These are phyloP conservation scores for Chaetomium fimeti DNA, from an alignment of 495 filamentous ascomycete genomes.

Conservation along the genomic window DNA sequence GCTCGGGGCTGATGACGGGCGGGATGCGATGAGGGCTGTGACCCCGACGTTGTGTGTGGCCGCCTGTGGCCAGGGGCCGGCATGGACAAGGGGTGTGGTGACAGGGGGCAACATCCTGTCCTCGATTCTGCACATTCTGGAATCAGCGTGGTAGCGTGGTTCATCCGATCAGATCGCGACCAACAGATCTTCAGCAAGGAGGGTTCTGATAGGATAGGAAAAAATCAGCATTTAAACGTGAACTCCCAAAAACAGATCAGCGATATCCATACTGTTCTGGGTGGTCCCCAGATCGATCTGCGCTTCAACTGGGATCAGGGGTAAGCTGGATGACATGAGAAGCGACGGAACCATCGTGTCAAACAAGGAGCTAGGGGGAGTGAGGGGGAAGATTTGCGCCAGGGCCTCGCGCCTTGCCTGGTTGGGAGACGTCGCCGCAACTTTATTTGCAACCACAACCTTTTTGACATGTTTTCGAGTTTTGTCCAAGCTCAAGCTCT, in stretches of 20 bases:
- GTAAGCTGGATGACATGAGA: not conserved
- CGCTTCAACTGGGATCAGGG: not conserved
- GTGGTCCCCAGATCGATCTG: conserved; percentile 13
- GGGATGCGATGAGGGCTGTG: not conserved
- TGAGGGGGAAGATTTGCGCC: not conserved
- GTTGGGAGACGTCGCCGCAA: not conserved
- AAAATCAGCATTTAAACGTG: conserved; percentile 13
- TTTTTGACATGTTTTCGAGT: not conserved
- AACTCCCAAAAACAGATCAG: not conserved
- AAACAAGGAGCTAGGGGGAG: conserved; percentile 6
- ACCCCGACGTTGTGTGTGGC: too few relatives aligned
- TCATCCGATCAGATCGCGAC: not conserved
- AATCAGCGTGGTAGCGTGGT: not conserved
- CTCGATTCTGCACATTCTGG: not conserved
- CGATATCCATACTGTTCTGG: not conserved
- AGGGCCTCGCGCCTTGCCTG: not conserved
- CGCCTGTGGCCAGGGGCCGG: not conserved
- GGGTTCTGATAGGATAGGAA: not conserved
- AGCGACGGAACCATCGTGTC: not conserved
- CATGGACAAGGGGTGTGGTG: not conserved
- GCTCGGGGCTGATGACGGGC: not conserved
- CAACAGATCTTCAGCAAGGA: conserved; percentile 4
- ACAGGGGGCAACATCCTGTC: not conserved
- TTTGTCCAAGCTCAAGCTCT: not conserved
- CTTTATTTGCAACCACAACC: conserved; percentile 6